Evolutionary conservation across 2,329 filamentous ascomycete genomes (phyloP), one percentile per base, ranked within the genome.

Genomic region (Aspergillus niger): DNA sequence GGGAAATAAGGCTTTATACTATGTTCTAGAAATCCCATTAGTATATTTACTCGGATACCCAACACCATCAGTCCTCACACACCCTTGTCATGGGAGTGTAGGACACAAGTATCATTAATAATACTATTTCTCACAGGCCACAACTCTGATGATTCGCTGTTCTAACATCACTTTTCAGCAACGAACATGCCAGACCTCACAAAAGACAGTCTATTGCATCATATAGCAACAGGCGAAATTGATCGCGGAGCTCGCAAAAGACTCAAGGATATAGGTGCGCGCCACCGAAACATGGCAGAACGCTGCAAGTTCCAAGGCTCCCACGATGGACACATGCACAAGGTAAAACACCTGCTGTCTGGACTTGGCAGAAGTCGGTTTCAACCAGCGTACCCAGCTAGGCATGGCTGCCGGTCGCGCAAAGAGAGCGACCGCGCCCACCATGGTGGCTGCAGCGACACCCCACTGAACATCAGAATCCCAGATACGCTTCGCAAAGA

Each of bases 381-480:
- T 58, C 54, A 61, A 24, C 11, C 65, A 64, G 5, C 61, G 50
- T 38, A 61, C 61, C 20, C 66, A 55, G 39, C 53, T 24, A 47
- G 53, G 53, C 26, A 44, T 55, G 39, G 28, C 78, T 17, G 83
- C 67, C 8, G 76, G 76, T 15, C 79, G 76, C 11, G 83, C 72
- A 28, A 84, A 81, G 8, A 83, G 80, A 2, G 83, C 78, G 24
- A 81, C 78, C 24, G 83, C 73, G 15, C 77, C 63, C 0, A 76
- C 74, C 60, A 83, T 79, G 7, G 76, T 70, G 28, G 86, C 74
- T 15, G 78, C 83, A 47, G 78, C 62, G 32, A 87, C 61, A 1
- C 86, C 86, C 59, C 82, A 81, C 53, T 86, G 79, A 26, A 88
- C 83, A 66, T 87, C 85, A n/a, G 73, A 69, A 58, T 87, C 82